Evolutionary conservation across 2,329 filamentous ascomycete genomes (phyloP).

Genomic region (Curvularia hawaiiensis): DNA sequence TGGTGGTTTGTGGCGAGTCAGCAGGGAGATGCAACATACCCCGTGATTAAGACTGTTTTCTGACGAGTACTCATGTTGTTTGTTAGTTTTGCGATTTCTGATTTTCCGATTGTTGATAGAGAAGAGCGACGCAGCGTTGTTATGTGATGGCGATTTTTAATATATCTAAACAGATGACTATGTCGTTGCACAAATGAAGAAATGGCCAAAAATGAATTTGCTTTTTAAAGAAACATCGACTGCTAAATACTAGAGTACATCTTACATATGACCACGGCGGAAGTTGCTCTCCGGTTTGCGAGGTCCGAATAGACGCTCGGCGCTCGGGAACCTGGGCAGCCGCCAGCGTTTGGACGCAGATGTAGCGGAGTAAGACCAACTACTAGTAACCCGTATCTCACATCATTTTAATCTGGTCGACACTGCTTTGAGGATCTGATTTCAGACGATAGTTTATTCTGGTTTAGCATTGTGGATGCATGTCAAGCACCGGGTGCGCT

Average conservation of each 20-base stretch:
- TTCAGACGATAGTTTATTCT: no score
- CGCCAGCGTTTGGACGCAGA: neutral
- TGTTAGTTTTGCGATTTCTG: no score
- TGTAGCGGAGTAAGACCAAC: neutral
- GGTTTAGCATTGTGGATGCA: no score
- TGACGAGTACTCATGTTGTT: neutral
- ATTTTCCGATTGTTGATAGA: neutral
- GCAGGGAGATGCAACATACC: neutral
- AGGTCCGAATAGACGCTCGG: neutral
- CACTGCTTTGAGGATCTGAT: no score
- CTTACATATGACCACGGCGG: neutral
- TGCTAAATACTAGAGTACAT: neutral
- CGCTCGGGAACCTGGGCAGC: conserved; percentile 3
- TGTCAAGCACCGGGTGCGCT: no score
- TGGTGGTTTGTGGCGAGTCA: no score
- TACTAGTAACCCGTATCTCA: neutral
- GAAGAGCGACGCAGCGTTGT: neutral
- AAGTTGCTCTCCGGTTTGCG: neutral
- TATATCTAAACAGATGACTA: no score
- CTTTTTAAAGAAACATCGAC: no score
- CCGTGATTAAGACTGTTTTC: neutral
- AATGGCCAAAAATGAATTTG: no score
- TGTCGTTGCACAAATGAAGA: neutral
- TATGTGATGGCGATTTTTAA: neutral
- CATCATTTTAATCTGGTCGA: neutral